A percentile compares a stretch with the other conserved stretches of the same genome.
Evolutionary conservation across 164 flowering plant species (phyloP).

Genomic region (Chimonanthus praecox): DNA sequence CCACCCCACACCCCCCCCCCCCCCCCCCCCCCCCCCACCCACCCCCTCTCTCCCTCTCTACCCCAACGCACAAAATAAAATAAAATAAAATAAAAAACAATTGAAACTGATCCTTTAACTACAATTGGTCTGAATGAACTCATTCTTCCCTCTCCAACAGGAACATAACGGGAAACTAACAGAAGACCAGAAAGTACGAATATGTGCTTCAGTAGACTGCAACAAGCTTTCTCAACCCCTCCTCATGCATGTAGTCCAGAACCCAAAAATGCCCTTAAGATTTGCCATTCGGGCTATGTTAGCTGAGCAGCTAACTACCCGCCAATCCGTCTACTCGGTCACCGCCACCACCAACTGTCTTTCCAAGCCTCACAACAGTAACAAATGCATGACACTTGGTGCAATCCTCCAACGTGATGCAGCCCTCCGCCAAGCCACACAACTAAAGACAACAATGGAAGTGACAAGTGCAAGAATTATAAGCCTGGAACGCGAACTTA

Average conservation of each 20-base stretch:
- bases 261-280: conserved; percentile 71
- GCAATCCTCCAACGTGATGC: conserved; percentile 65
- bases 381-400: conserved; percentile 42
- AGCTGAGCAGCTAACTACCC: conserved; percentile 66
- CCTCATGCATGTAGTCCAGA: conserved; percentile 68
- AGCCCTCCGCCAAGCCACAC: conserved; percentile 46
- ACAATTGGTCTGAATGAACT: too few species aligned
- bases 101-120: too few species aligned
- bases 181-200: conserved; percentile 48
- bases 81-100: too few species aligned
- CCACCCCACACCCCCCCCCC: too few species aligned
- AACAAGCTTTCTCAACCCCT: conserved; percentile 48
- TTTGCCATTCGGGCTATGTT: conserved; percentile 82
- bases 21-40: too few species aligned
- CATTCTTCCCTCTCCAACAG: conserved; percentile 21
- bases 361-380: conserved; percentile 1
- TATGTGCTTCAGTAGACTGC: conserved; percentile 61
- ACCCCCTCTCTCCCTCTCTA: too few species aligned
- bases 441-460: conserved; percentile 53
- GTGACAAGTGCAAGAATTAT: conserved; percentile 52
- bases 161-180: conserved; percentile 36
- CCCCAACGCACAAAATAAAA: too few species aligned
- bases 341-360: conserved; percentile 5
- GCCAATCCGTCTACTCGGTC: conserved; percentile 35
- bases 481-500: conserved; percentile 54